Evolutionary conservation across 192 early-diverging fungal species (phyloP).

Genomic region (Umbelopsis ramanniana): DNA sequence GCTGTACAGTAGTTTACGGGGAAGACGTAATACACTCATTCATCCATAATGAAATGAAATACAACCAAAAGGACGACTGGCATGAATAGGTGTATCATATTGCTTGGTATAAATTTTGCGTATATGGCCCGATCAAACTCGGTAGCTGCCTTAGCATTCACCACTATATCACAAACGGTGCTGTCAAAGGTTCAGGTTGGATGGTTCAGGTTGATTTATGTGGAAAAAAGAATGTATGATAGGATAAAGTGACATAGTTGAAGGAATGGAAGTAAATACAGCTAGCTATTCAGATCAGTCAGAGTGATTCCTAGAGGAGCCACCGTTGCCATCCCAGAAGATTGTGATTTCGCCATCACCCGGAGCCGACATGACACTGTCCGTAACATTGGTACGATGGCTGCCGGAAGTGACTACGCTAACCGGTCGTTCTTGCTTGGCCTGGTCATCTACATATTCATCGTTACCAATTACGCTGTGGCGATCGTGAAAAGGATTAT

Average conservation of each 20-base stretch:
- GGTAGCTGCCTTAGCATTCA: too few relatives aligned
- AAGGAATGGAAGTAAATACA: not conserved
- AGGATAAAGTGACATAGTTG: not conserved
- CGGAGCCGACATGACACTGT: conserved; percentile 32
- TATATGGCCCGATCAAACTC: too few relatives aligned
- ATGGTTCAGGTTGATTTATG: not conserved
- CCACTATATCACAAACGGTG: too few relatives aligned
- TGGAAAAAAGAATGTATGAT: not conserved
- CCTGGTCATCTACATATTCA: not conserved
- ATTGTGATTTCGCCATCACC: conserved; percentile 49
- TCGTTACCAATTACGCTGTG: conserved; percentile 21
- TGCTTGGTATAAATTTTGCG: too few relatives aligned
- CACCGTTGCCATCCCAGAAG: conserved; percentile 33
- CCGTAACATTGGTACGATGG: conserved; percentile 23
- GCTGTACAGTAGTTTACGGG: too few relatives aligned
- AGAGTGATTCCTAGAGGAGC: not conserved
- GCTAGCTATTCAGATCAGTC: not conserved
- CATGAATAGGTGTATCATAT: too few relatives aligned
- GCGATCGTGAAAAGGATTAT: conserved; percentile 25
- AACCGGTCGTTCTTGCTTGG: conserved; percentile 5
- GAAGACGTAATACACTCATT: too few relatives aligned
- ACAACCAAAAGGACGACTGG: too few relatives aligned
- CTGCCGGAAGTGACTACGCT: conserved; percentile 19
- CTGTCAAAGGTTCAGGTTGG: not conserved
- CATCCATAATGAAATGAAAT: too few relatives aligned